Conservation (phyloP, 2,329 filamentous ascomycete species). For the Tolypocladium guangdongense region DNA sequence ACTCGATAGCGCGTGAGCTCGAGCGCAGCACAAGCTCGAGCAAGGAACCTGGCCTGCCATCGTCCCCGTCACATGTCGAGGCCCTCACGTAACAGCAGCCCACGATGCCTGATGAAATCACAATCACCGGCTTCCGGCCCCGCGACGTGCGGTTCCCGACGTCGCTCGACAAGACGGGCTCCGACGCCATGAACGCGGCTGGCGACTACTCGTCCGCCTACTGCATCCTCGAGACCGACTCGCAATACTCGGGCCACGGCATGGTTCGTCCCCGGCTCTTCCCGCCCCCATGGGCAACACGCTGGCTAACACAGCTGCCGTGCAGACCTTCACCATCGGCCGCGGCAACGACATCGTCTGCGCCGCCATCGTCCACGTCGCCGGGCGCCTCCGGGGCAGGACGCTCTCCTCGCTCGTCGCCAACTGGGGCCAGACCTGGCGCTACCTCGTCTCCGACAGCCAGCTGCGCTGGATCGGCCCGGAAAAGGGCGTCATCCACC, state of each 20-base stretch:
- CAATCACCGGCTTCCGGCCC: slow-evolving; percentile 61
- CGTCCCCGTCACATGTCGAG: too few relatives aligned
- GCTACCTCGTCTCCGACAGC: slow-evolving; percentile 80
- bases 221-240: slow-evolving; percentile 79
- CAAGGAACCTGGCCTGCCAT: background rate
- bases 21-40: too few relatives aligned
- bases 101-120: slow-evolving; percentile 36
- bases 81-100: too few relatives aligned
- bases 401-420: slow-evolving; percentile 66
- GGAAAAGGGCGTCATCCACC: slow-evolving; percentile 88
- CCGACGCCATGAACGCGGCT: slow-evolving; percentile 92
- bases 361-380: slow-evolving; percentile 68
- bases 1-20: too few relatives aligned
- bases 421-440: slow-evolving; percentile 83
- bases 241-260: slow-evolving; percentile 59
- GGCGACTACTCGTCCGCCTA: slow-evolving; percentile 93
- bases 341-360: slow-evolving; percentile 91
- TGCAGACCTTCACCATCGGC: slow-evolving; percentile 67
- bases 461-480: slow-evolving; percentile 91
- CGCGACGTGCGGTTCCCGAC: slow-evolving; percentile 74
- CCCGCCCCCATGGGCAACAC: background rate
- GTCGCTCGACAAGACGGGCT: slow-evolving; percentile 93
- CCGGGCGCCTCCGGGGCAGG: slow-evolving; percentile 62
- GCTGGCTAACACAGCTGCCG: background rate
- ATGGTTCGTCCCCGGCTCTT: slow-evolving; percentile 43